Evolutionary conservation across 352 stramenopile species (phyloP).

Genomic region (Phytophthora multivora): DNA sequence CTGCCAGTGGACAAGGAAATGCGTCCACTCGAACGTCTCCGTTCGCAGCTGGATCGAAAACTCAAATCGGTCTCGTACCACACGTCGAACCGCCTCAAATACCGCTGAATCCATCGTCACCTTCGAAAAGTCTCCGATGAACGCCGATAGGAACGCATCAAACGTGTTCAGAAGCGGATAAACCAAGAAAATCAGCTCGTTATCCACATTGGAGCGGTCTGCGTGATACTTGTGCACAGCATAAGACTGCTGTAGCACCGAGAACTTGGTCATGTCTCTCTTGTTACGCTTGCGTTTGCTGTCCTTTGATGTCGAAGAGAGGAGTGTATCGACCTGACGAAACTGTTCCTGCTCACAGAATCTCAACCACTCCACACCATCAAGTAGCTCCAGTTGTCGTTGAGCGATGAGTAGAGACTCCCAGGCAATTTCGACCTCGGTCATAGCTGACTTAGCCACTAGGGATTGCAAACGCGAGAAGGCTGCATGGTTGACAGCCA

Average conservation of each 20-base stretch:
- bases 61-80: constrained; percentile 71
- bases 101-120: constrained; percentile 9
- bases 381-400: constrained; percentile 54
- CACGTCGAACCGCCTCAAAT: constrained; percentile 38
- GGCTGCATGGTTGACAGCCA: constrained; percentile 55
- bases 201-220: constrained; percentile 72
- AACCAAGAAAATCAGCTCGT: constrained; percentile 77
- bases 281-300: constrained; percentile 29
- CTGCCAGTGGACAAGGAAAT: constrained; percentile 86
- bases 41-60: constrained; percentile 78
- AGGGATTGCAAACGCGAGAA: constrained; percentile 42
- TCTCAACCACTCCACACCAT: constrained; percentile 65
- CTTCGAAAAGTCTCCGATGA: constrained; percentile 17
- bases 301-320: constrained; percentile 19
- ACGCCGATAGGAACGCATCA: constrained; percentile 47
- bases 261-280: constrained; percentile 42
- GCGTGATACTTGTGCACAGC: constrained; percentile 77
- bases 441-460: constrained; percentile 19
- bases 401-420: constrained; percentile 41
- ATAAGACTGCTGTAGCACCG: constrained; percentile 85
- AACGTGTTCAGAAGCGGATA: constrained; percentile 71
- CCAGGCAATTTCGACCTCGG: constrained; percentile 44
- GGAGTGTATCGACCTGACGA: constrained; percentile 48
- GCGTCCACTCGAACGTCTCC: constrained; percentile 68
- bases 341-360: constrained; percentile 81